Evolutionary conservation across 208 protist species (phyloP), one percentile per base, ranked within the genome.

Genomic region (Vickermania spadyakhi): DNA sequence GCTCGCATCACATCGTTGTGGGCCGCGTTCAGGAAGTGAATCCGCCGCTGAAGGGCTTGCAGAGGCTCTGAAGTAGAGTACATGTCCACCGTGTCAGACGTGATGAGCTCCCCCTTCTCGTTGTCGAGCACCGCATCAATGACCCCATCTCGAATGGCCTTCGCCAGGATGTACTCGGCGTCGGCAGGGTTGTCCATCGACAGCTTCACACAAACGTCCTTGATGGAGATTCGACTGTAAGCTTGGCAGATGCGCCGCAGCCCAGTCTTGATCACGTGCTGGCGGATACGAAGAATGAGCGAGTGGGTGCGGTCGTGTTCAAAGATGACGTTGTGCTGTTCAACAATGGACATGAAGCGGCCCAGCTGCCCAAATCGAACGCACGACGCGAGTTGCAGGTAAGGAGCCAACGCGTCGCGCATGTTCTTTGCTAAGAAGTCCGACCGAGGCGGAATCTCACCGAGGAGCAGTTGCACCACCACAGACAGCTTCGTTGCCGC

Each of bases 201-300:
- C 23, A 99, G 84, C 79, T 99, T 99, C 51, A 80, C 62, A 67
- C 91, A 96, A 58, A 99, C 81, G 57, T 99, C 97, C 1, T 66
- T 58, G 28, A 99, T 90, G 53, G 95, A 97, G 65, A 99, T 99
- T 61, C 94, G 84, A 31, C 94, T 98, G 72, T 99, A 99, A 22
- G 93, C 84, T 22, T 97, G 77, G 77, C 86, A 97, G 63, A 99
- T 98, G 63, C 94, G 96, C 11, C 95, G 86, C 53, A 99, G 78
- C 28, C 97, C 97, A 21, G 97, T 98, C 81, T 91, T 91, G 71
- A 99, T 98, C 2, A 99, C 98, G 75, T 98, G 98, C 70, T 99
- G 96, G 27, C 96, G 86, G 42, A 99, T 81, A 13, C 96, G 84
- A 64, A 96, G 72, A 61, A 98, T 98, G 1, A 99, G 80, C 2